Evolutionary conservation across 2,329 filamentous ascomycete species (phyloP), one percentile per base, ranked within the genome.

Genomic region (Trichophyton schoenleinii): DNA sequence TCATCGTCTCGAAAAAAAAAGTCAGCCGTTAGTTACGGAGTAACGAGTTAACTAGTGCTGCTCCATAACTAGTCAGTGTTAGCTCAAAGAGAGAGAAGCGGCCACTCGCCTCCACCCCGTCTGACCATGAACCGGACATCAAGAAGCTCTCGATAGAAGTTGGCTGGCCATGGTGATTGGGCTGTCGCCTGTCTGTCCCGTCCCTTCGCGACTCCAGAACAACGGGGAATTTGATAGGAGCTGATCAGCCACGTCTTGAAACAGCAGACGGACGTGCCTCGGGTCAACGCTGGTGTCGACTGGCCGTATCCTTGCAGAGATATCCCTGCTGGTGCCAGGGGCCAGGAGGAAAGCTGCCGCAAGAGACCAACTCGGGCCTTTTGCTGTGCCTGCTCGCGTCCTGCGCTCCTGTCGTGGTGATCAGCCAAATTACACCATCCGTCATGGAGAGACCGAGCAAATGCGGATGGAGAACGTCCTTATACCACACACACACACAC

Each of bases 141-240:
- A 22, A 53, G 48, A 53, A n/a, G 11, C 4, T 22, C 48, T 28
- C 48, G 28, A 53, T 4, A 28, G 15, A 28, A 11, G 48, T 3
- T n/a, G 48, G 48, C 3, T 53, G 8, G 9, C 22, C 2, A 34
- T 53, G 9, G 25, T 53, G 48, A 34, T 53, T 53, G 48, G 48
- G 28, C 22, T 25, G 28, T 6, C 6, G 48, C 9, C 22, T 53
- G 48, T 13, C 25, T 28, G 48, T 53, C 48, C 22, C 48, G 48
- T 53, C 28, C 28, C 34, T 28, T 28, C 31, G 52, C 52, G 20
- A 36, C 52, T 34, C 52, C 31, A 38, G 52, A 55, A 38, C 11
- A 31, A 55, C n/a, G 52, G 52, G 52, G 52, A 55, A 55, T 55
- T 55, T 55, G 52, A 36, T 55, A 25, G 52, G 52, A 55, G 44